Conservation (phyloP, 108 stramenopile species). For the Nitzschia sp. region DNA sequence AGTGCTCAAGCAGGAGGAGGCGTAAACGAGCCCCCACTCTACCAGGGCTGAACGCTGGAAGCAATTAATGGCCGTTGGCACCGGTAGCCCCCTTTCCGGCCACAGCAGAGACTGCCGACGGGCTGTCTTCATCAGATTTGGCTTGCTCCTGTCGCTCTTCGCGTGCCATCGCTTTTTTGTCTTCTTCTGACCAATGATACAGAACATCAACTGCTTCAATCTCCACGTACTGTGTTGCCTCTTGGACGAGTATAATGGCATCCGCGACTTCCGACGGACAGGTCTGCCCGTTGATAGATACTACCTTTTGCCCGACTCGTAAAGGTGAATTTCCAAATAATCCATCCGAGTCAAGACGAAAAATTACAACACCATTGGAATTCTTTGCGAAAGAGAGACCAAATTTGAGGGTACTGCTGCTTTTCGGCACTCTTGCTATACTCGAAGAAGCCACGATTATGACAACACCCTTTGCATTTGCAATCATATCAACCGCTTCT, state of each 20-base stretch:
- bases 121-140: too few species aligned
- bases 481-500: neutral
- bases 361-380: conserved; percentile 4
- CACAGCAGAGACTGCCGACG: too few species aligned
- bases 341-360: conserved; percentile 7
- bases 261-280: conserved; percentile 7
- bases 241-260: neutral
- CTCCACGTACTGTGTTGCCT: neutral
- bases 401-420: neutral
- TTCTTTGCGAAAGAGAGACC: conserved; percentile 2
- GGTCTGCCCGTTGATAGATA: conserved; percentile 16
- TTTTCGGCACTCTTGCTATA: neutral
- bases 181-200: neutral
- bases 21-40: too few species aligned
- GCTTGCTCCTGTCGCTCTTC: neutral
- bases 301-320: conserved; percentile 18
- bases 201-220: neutral
- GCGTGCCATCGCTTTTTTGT: neutral
- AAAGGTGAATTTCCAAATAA: conserved; percentile 20
- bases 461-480: neutral
- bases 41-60: too few species aligned
- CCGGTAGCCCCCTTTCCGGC: too few species aligned
- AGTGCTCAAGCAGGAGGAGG: too few species aligned
- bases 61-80: too few species aligned
- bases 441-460: neutral